Percentiles rank a stretch among this genome's conserved stretches.
Conservation (phyloP, 345 rosid species). For the Populus tremula region DNA sequence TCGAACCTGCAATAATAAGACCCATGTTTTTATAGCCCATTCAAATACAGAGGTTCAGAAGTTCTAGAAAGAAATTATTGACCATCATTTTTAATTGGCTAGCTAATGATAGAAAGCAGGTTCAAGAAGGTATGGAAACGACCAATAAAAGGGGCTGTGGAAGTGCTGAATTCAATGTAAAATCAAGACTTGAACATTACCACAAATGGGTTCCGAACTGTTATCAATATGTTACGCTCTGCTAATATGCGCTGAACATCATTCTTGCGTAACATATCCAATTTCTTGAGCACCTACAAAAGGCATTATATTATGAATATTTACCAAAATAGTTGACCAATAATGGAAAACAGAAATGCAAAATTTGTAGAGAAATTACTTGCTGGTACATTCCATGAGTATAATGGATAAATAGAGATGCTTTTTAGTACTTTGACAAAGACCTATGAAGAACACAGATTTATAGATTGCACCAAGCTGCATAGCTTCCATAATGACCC, state of each 20-base stretch:
- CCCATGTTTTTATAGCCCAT: conserved; percentile 10
- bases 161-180: not conserved
- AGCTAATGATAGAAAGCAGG: not conserved
- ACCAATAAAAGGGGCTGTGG: not conserved
- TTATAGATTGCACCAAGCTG: not conserved
- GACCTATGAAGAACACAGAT: not conserved
- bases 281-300: conserved; percentile 65
- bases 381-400: not conserved
- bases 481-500: too few species aligned
- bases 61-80: not conserved
- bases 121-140: not conserved
- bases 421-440: not conserved
- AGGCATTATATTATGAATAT: conserved; percentile 13
- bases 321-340: not conserved
- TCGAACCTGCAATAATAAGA: conserved; percentile 59
- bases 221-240: conserved; percentile 75
- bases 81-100: not conserved
- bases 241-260: conserved; percentile 74
- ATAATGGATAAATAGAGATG: too few species aligned
- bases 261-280: conserved; percentile 79
- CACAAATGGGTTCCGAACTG: conserved; percentile 86
- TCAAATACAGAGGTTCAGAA: conserved; percentile 4
- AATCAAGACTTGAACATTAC: conserved; percentile 35
- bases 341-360: not conserved
- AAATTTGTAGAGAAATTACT: not conserved